phyloP scores from a whole-genome alignment of 352 stramenopile species.

The Phytophthora hybrid region DNA sequence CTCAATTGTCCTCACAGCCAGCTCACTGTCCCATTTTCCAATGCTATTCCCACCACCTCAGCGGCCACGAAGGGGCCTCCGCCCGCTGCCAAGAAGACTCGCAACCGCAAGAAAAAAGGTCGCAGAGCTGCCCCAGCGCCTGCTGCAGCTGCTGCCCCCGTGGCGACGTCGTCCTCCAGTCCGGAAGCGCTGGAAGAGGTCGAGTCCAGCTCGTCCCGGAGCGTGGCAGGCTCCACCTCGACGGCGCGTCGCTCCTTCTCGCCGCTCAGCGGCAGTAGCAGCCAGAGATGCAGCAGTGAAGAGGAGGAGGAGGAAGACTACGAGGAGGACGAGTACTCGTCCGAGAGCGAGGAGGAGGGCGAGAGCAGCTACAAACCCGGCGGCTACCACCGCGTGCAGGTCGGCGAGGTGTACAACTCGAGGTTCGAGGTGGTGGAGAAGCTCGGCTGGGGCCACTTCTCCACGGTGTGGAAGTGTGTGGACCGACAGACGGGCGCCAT shows the following conservation, averaged over 20 bases:
- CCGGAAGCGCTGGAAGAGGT: conserved; percentile 23
- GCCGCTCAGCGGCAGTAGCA: conserved; percentile 39
- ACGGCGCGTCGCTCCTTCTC: conserved; percentile 44
- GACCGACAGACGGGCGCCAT: conserved; percentile 86
- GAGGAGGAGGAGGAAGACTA: conserved; percentile 42
- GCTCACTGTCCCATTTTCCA: conserved; percentile 9
- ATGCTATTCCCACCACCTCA: conserved; percentile 12
- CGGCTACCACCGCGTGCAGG: conserved; percentile 97
- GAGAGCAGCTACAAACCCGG: conserved; percentile 96
- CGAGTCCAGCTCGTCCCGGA: conserved; percentile 26
- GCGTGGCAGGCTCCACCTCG: conserved; percentile 38
- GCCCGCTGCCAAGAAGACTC: conserved; percentile 34
- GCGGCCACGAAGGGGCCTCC: conserved; percentile 23
- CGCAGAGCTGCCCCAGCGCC: conserved; percentile 14
- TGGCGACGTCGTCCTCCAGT: conserved; percentile 28
- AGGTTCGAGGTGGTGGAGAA: conserved; percentile 98
- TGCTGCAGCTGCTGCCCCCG: conserved; percentile 15
- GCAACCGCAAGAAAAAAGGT: conserved; percentile 48
- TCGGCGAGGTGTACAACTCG: conserved; percentile 92
- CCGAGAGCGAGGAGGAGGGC: conserved; percentile 92
- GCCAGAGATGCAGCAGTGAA: conserved; percentile 28
- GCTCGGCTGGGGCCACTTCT: conserved; percentile 99
- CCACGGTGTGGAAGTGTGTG: conserved; percentile 98
- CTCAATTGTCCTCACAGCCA: not conserved
- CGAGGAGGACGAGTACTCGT: conserved; percentile 91